Conservation (phyloP, 805 yeast genomes). For the Brettanomyces nanus region DNA sequence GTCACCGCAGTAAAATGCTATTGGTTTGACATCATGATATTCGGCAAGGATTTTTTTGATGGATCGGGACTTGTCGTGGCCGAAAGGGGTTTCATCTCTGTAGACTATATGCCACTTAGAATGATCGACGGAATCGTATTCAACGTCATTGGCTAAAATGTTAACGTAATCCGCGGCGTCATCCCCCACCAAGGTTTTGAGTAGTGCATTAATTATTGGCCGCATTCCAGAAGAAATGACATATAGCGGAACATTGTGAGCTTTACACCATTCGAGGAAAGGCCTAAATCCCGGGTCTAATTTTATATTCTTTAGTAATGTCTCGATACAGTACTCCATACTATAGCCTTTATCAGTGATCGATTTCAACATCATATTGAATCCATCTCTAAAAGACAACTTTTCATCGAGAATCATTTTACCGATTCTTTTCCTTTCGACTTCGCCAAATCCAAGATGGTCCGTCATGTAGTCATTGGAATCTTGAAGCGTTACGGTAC, state of each 20-base stretch:
- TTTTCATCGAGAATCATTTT: conserved; percentile 63
- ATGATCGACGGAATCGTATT: conserved; percentile 38
- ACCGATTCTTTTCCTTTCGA: conserved; percentile 57
- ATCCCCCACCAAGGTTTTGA: conserved; percentile 66
- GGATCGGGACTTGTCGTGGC: conserved; percentile 89
- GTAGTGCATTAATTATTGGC: conserved; percentile 77
- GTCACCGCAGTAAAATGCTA: conserved; percentile 90
- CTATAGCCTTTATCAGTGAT: conserved; percentile 38
- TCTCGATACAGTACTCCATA: conserved; percentile 73
- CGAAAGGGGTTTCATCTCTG: conserved; percentile 80
- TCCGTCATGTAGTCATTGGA: conserved; percentile 91
- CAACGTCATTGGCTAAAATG: conserved; percentile 62
- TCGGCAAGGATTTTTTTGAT: conserved; percentile 33
- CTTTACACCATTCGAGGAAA: conserved; percentile 73
- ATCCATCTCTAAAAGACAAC: conserved; percentile 74
- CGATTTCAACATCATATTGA: conserved; percentile 76
- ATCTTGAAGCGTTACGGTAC: conserved; percentile 93
- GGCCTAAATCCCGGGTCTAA: conserved; percentile 87
- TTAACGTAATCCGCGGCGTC: conserved; percentile 65
- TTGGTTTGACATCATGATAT: conserved; percentile 39
- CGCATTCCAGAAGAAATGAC: conserved; percentile 92
- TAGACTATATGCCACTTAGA: conserved; percentile 73
- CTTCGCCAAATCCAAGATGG: conserved; percentile 75
- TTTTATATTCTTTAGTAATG: conserved; percentile 53
- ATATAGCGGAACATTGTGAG: conserved; percentile 68